Percentiles rank a stretch among this genome's conserved stretches.
phyloP scores from a whole-genome alignment of 2,329 filamentous ascomycete genomes.

The Fusarium secorum region DNA sequence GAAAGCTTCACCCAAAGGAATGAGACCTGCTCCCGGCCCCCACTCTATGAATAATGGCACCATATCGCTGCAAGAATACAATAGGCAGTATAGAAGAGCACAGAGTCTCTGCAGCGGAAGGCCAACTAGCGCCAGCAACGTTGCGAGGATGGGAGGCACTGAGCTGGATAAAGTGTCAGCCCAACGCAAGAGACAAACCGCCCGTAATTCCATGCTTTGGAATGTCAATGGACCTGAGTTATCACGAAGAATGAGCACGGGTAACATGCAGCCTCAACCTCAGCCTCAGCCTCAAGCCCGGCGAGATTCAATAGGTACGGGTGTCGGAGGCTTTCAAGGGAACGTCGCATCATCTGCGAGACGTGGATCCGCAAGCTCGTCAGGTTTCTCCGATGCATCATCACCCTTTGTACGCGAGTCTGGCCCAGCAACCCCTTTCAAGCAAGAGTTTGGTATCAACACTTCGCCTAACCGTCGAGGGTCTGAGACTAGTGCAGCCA shows the following conservation, averaged over 20 bases:
- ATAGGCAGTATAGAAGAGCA: constrained; percentile 48
- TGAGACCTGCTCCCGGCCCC: constrained; percentile 42
- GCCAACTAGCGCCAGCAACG: constrained; percentile 48
- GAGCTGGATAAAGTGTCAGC: constrained; percentile 43
- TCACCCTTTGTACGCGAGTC: constrained; percentile 30
- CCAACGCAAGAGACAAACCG: constrained; percentile 12
- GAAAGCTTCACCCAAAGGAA: constrained; percentile 52
- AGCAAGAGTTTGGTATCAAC: constrained; percentile 22
- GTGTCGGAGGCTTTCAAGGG: constrained; percentile 11
- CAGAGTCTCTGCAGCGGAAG: constrained; percentile 45
- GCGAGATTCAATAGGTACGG: constrained; percentile 18
- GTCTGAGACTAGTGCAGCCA: constrained; percentile 24
- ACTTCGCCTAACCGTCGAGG: constrained; percentile 24
- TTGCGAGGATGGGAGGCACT: constrained; percentile 49
- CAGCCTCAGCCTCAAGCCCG: not conserved
- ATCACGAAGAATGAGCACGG: constrained; percentile 51
- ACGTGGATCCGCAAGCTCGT: constrained; percentile 30
- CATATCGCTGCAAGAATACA: constrained; percentile 47
- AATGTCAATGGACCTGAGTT: constrained; percentile 11
- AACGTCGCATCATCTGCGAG: constrained; percentile 2
- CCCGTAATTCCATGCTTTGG: constrained; percentile 46
- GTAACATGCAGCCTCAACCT: constrained; percentile 41
- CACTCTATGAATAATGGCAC: constrained; percentile 36
- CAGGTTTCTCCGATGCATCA: constrained; percentile 26
- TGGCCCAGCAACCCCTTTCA: constrained; percentile 28